Percentiles rank a stretch among this genome's conserved stretches.
Conservation (phyloP, 2,329 filamentous ascomycete genomes). For the Paecilomyces dactylethromorphus region DNA sequence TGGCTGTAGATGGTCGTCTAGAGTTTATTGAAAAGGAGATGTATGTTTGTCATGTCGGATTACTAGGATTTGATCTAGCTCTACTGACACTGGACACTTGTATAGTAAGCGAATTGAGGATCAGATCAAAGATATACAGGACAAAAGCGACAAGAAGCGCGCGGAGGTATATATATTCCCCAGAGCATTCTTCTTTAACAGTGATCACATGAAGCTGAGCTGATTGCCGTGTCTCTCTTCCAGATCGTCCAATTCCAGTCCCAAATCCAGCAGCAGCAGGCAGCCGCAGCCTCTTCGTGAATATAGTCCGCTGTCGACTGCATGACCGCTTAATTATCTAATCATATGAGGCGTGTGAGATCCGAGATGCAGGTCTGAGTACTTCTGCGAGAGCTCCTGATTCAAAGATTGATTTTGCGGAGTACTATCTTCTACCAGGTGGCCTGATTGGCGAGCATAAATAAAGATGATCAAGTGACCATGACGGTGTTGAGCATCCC, state of each 20-base stretch:
- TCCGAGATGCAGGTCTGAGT: no score
- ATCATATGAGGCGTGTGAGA: background rate
- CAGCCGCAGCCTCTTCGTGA: background rate
- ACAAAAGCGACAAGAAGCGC: slow-evolving; percentile 59
- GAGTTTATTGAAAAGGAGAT: slow-evolving; percentile 94
- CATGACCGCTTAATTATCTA: background rate
- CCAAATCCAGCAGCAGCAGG: slow-evolving; percentile 12
- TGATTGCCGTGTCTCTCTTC: slow-evolving; percentile 7
- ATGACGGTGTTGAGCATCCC: no score
- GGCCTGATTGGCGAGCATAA: no score
- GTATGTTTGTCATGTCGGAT: slow-evolving; percentile 46
- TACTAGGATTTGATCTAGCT: background rate
- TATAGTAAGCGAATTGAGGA: slow-evolving; percentile 59
- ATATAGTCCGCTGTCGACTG: background rate
- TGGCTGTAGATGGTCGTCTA: slow-evolving; percentile 81
- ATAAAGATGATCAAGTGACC: no score
- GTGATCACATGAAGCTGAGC: slow-evolving; percentile 1
- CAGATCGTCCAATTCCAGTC: slow-evolving; percentile 36
- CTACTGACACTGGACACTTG: background rate
- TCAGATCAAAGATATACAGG: slow-evolving; percentile 58
- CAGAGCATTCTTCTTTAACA: background rate
- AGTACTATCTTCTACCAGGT: no score
- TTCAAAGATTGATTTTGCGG: no score
- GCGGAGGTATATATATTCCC: slow-evolving; percentile 48
- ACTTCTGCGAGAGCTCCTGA: no score